These are phyloP conservation scores for Sugiyamaella grinbergsii DNA, from an alignment of 1,139 yeast species.

Conservation along the genomic window DNA sequence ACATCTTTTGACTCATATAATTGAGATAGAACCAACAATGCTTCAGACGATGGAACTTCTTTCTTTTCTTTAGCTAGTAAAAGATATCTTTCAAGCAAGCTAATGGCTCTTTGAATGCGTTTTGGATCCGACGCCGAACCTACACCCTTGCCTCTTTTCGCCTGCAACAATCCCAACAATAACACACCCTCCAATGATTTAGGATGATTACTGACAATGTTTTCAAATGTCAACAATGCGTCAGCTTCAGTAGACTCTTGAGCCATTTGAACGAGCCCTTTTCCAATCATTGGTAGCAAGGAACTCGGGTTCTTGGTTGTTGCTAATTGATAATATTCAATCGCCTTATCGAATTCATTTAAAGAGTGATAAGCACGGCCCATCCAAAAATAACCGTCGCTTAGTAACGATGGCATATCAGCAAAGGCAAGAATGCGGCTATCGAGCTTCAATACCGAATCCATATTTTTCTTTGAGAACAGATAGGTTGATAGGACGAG, in stretches of 20 bases:
- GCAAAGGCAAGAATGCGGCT: constrained; percentile 51
- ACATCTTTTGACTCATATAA: constrained; percentile 62
- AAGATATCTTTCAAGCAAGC: constrained; percentile 71
- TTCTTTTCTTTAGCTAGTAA: constrained; percentile 57
- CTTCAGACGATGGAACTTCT: constrained; percentile 70
- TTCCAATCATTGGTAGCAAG: constrained; percentile 72
- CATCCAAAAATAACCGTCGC: constrained; percentile 86
- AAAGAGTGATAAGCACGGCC: constrained; percentile 72
- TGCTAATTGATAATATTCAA: constrained; percentile 60
- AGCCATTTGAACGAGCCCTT: constrained; percentile 81
- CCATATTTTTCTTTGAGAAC: constrained; percentile 62
- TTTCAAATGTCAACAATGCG: constrained; percentile 82
- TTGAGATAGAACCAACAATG: constrained; percentile 65
- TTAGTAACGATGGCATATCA: constrained; percentile 50
- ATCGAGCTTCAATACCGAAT: constrained; percentile 59
- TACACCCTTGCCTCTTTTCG: constrained; percentile 26
- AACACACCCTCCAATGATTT: constrained; percentile 65
- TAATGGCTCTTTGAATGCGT: constrained; percentile 50
- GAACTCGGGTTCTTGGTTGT: constrained; percentile 47
- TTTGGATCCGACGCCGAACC: constrained; percentile 23
- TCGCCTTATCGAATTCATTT: constrained; percentile 65
- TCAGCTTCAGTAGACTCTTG: constrained; percentile 65
- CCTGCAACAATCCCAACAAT: constrained; percentile 32
- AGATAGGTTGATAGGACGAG: constrained; percentile 55
- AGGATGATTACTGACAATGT: constrained; percentile 64